A percentile compares a stretch with the other conserved stretches of the same genome.
phyloP scores from a whole-genome alignment of 1,139 yeast genomes.

The Hanseniaspora sp. region DNA sequence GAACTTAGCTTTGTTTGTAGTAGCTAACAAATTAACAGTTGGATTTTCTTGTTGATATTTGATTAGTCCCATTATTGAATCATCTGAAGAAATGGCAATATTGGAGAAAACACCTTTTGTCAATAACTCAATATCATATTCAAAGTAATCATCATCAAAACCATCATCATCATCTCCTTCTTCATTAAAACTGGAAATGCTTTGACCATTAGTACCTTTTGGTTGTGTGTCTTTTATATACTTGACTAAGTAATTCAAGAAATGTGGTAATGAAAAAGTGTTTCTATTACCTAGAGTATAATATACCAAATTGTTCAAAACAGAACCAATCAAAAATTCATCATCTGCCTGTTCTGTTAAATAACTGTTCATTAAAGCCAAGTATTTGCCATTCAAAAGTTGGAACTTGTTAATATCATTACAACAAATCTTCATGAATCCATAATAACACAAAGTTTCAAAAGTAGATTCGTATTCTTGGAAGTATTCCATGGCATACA shows the following conservation, averaged over 20 bases:
- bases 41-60: conserved; percentile 42
- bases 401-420: conserved; percentile 8
- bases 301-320: conserved; percentile 11
- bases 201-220: not conserved
- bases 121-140: conserved; percentile 20
- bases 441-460: conserved; percentile 66
- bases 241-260: conserved; percentile 22
- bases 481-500: conserved; percentile 50
- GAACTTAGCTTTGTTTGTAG: conserved; percentile 57
- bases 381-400: conserved; percentile 4
- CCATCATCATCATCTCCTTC: conserved; percentile 21
- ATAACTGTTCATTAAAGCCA: conserved; percentile 10
- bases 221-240: conserved; percentile 13
- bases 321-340: conserved; percentile 14
- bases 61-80: conserved; percentile 33
- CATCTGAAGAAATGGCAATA: conserved; percentile 44
- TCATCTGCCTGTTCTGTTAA: conserved; percentile 8
- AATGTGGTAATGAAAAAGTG: conserved; percentile 25
- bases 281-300: conserved; percentile 11
- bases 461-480: conserved; percentile 70
- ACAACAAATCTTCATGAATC: conserved; percentile 30
- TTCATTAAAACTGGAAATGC: not conserved
- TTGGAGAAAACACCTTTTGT: conserved; percentile 19
- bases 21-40: conserved; percentile 42
- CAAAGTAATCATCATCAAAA: conserved; percentile 20